phyloP scores from a whole-genome alignment of 192 early-diverging fungal genomes.

The Gaertneriomyces sp. region DNA sequence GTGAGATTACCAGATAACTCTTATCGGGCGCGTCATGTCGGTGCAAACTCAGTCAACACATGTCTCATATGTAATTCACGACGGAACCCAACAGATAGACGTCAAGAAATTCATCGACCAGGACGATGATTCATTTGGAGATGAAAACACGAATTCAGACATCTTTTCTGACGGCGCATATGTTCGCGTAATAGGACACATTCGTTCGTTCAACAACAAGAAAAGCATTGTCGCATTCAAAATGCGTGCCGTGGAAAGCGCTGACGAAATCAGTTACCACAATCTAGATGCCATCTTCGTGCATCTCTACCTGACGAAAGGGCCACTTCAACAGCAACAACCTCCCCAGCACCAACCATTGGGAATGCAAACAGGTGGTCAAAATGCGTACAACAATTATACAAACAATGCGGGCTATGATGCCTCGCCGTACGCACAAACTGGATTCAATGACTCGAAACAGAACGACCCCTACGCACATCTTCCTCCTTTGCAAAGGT shows the following conservation, averaged over 20 bases:
- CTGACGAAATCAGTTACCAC: conserved; percentile 79
- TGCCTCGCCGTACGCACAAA: conserved; percentile 2
- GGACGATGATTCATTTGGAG: conserved; percentile 30
- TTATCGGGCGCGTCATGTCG: conserved; percentile 68
- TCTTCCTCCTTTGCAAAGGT: conserved; percentile 19
- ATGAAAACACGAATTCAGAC: conserved; percentile 17
- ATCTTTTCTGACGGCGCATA: conserved; percentile 55
- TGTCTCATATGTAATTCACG: conserved; percentile 68
- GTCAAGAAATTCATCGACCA: conserved; percentile 59
- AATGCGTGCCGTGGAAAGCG: conserved; percentile 61
- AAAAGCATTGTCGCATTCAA: conserved; percentile 49
- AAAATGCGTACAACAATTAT: conserved; percentile 6
- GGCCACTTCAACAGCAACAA: conserved; percentile 20
- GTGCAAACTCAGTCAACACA: conserved; percentile 55
- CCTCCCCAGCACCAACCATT: not conserved
- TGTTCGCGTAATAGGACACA: conserved; percentile 69
- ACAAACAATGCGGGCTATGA: not conserved
- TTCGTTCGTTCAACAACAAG: conserved; percentile 61
- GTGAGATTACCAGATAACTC: conserved; percentile 49
- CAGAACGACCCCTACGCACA: not conserved
- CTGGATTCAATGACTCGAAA: not conserved
- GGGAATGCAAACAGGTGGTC: not conserved
- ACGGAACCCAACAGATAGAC: conserved; percentile 77
- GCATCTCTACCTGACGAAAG: conserved; percentile 57
- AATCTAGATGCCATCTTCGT: conserved; percentile 63